Evolutionary conservation across 1,284 basidiomycete genomes (phyloP).

Genomic region (Wolfiporia cocos): DNA sequence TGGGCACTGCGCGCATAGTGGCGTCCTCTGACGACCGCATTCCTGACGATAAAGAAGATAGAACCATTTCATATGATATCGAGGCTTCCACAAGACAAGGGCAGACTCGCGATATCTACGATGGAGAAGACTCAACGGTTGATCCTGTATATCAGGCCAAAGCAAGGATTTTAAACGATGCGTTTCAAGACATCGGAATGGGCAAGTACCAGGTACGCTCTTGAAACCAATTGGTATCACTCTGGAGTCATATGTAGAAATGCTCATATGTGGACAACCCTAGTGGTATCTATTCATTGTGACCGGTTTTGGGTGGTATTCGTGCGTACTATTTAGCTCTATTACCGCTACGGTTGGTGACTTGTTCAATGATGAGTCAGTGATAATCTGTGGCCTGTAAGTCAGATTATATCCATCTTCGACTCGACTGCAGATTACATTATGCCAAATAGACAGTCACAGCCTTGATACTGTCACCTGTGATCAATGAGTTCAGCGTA

Average conservation of each 20-base stretch:
- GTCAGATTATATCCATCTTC: conserved; percentile 19
- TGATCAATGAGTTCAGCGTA: conserved; percentile 48
- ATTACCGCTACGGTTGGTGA: not conserved
- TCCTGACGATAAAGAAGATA: too few relatives aligned
- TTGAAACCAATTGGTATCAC: not conserved
- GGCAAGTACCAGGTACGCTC: conserved; percentile 56
- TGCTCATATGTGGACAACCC: too few relatives aligned
- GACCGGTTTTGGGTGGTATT: conserved; percentile 67
- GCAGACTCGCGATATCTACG: conserved; percentile 36
- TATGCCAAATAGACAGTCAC: conserved; percentile 25
- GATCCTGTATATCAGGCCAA: conserved; percentile 64
- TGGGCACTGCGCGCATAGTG: too few relatives aligned
- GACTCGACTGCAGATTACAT: not conserved
- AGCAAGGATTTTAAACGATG: conserved; percentile 55
- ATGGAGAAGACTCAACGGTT: conserved; percentile 33
- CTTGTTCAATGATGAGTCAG: conserved; percentile 20
- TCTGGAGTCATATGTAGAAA: too few relatives aligned
- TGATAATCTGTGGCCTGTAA: conserved; percentile 62
- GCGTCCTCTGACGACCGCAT: too few relatives aligned
- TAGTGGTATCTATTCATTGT: conserved; percentile 51
- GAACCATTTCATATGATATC: too few relatives aligned
- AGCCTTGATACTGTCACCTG: conserved; percentile 48
- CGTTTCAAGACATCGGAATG: conserved; percentile 69
- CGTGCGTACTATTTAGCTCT: conserved; percentile 37
- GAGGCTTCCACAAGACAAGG: conserved; percentile 8